These are phyloP conservation scores for rapeseed (Brassica napus) DNA, from an alignment of 345 rosid genomes.

Conservation along the genomic window DNA sequence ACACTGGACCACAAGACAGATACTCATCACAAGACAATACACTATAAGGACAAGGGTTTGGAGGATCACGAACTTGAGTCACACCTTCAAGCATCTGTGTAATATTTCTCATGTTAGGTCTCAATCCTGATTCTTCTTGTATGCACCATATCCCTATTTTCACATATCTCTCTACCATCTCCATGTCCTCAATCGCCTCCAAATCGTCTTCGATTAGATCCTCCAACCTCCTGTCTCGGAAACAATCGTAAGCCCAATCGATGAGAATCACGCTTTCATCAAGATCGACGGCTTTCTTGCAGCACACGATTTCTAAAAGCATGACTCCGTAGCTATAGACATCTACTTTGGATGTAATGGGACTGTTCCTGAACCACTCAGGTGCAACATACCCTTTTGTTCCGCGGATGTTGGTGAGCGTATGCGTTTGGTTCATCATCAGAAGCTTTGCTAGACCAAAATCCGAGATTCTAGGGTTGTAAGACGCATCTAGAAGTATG, in stretches of 20 bases:
- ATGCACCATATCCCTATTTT: slow-evolving; percentile 64
- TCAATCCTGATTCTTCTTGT: slow-evolving; percentile 47
- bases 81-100: slow-evolving; percentile 47
- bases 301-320: slow-evolving; percentile 42
- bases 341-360: slow-evolving; percentile 39
- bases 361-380: slow-evolving; percentile 50
- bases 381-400: slow-evolving; percentile 51
- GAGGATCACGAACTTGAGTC: slow-evolving; percentile 35
- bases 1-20: slow-evolving; percentile 9
- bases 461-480: slow-evolving; percentile 42
- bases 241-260: slow-evolving; percentile 56
- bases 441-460: slow-evolving; percentile 39
- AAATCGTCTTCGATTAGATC: slow-evolving; percentile 40
- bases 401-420: slow-evolving; percentile 43
- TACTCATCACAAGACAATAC: neutral
- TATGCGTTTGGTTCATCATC: slow-evolving; percentile 43
- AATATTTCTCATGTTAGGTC: slow-evolving; percentile 49
- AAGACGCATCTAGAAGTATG: slow-evolving; percentile 42
- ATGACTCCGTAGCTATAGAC: slow-evolving; percentile 44
- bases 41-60: slow-evolving; percentile 23
- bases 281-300: slow-evolving; percentile 37
- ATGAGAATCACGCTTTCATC: slow-evolving; percentile 13
- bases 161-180: slow-evolving; percentile 44
- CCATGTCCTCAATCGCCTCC: slow-evolving; percentile 44
- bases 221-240: slow-evolving; percentile 27